Base-by-base conservation (phyloP, 345 rosid genomes). In the Hibiscus trionum region DNA sequence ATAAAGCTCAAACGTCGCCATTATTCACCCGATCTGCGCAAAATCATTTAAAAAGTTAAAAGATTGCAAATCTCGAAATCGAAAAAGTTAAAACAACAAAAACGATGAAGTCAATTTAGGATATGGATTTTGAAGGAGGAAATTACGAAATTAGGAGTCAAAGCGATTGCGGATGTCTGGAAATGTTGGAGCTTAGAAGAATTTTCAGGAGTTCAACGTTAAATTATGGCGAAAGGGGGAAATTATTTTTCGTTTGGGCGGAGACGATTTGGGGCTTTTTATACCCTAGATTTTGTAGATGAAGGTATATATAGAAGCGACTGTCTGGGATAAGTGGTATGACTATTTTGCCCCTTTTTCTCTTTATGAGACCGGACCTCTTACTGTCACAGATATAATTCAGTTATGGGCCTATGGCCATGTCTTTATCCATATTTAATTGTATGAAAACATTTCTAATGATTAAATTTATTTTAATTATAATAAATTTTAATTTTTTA, bases 1-100 rank as follows among this genome's bases (percentile, higher is more conserved):
- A 77, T 96, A 96, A 24, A 96, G 85, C 89, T 96, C 99, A 80
- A 96, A 93, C 82, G 99, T 92, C 81, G 96, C 96, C 99, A 96
- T 96, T 70, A 58, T 42, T 65, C 68, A 57, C 69, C 46, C 75
- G 79, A 78, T 83, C 84, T 80, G 81, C 66, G 60, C 11, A 21
- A 21, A 66, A 4, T 1, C 0, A 7, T 4, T 4, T 35, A 69
- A 57, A 17, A 46, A 9, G 37, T 3, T n/a, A 37, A n/a, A 76
- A 53, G 47, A 61, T 31, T 37, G 65, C 26, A 56, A 66, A 74
- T 58, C 49, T 58, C 44, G 71, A 68, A 27, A n/a, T 49, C 17
- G 14, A 67, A 16, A 19, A 63, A 55, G 24, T 59, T 59, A 4
- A 11, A 2, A 8, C 10, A n/a, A 26, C 19, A 65, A 61, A 71